Base-by-base conservation (phyloP, 306 rosid genomes). In the Cicer pinnatifidum region DNA sequence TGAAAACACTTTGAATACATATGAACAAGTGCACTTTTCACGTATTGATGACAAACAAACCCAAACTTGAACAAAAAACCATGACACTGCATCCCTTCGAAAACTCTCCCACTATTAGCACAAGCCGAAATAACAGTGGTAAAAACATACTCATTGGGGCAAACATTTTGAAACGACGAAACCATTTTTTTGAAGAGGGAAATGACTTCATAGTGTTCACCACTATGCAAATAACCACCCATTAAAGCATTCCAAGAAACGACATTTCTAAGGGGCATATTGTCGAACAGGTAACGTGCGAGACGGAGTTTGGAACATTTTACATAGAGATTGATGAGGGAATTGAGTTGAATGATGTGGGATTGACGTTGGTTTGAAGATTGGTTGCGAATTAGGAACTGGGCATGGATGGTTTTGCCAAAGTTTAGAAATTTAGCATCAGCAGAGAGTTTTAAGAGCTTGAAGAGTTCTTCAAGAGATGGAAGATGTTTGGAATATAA, bases 21-120 rank as follows among this genome's bases (percentile, higher is more conserved):
- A 69, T 87, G 88, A 74, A 85, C 80, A 59, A 89, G 91, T 11
- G 85, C 83, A 78, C 81, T 89, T 86, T 82, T 87, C 81, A 87
- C 88, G 76, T 60, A 81, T 12, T 56, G 80, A 75, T 87, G 75
- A 78, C 56, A 80, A 20, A 69, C 61, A 73, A 85, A 78, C 6
- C 95, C 90, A 70, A 84, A 74, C 79, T 85, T 89, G 39, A 89
- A 37, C 48, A 80, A 82, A 56, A 65, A 81, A 16, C 87, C 87
- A 79, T 89, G 95, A 57, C 88, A 84, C 61, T 87, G 95, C 84
- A 69, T 80, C 11, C 91, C 95, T 77, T 89, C 95, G 11, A 72
- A 71, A 72, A 85, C 75, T 58, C 89, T 83, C 67, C 84, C 85
- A 52, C 86, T 23, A 53, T 23, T 67, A 20, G 87, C 79, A 75